Conservation (phyloP, 2,329 filamentous ascomycete species). For the Fusarium sp. region DNA sequence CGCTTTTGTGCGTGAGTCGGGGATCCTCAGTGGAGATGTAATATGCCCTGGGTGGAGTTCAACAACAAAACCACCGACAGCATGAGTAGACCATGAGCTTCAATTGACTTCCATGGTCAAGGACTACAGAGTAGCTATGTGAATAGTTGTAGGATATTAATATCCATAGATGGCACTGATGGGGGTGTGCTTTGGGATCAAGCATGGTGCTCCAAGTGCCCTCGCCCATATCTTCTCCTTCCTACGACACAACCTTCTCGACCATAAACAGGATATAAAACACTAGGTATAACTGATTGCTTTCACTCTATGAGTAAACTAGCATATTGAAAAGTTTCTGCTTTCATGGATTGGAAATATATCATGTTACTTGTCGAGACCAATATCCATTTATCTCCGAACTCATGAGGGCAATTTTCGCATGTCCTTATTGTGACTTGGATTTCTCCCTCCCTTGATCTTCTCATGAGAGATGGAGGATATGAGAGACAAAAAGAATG, state of each 20-base stretch:
- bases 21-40: slow-evolving; percentile 13
- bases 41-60: slow-evolving; percentile 16
- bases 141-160: background rate
- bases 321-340: background rate
- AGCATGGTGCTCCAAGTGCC: background rate
- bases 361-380: background rate
- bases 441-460: slow-evolving; percentile 48
- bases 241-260: background rate
- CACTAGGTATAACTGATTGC: background rate
- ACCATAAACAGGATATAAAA: background rate
- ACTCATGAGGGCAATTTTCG: background rate
- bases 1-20: slow-evolving; percentile 1
- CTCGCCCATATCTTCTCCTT: background rate
- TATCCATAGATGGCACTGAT: background rate
- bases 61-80: background rate
- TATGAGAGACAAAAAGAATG: slow-evolving; percentile 44
- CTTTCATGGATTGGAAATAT: accelerated
- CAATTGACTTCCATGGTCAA: background rate
- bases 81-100: background rate
- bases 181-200: background rate
- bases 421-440: background rate
- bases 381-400: background rate
- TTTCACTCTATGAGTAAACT: background rate
- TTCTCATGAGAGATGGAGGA: slow-evolving; percentile 43
- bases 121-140: background rate